Conservation (phyloP, 495 filamentous ascomycete genomes). For the Penicillium riverlandense region DNA sequence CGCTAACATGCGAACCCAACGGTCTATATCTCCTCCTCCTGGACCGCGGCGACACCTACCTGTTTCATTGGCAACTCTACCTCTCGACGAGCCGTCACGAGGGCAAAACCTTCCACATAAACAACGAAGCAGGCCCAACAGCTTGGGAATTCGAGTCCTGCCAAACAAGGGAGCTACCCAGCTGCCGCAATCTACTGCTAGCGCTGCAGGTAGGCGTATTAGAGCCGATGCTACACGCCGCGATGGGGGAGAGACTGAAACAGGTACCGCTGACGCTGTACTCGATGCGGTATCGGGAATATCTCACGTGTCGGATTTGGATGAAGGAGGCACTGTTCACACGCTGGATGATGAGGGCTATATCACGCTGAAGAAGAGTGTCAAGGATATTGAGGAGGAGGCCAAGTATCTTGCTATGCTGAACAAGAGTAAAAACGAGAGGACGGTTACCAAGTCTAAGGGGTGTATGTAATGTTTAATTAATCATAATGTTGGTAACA, state of each 20-base stretch:
- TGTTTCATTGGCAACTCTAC: slow-evolving; percentile 19
- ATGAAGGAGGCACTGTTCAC: slow-evolving; percentile 18
- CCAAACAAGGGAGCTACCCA: slow-evolving; percentile 1
- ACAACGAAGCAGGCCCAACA: slow-evolving; percentile 5
- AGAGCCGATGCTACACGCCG: slow-evolving; percentile 12
- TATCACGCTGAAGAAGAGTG: slow-evolving; percentile 7
- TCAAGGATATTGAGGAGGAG: slow-evolving; percentile 14
- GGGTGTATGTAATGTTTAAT: background rate
- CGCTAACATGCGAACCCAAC: slow-evolving; percentile 4
- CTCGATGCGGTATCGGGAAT: slow-evolving; percentile 14
- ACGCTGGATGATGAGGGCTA: slow-evolving; percentile 21
- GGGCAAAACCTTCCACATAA: slow-evolving; percentile 10
- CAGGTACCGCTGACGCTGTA: slow-evolving; percentile 7
- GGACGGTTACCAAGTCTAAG: slow-evolving; percentile 2
- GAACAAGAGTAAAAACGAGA: slow-evolving; percentile 7
- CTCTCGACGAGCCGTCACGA: slow-evolving; percentile 8
- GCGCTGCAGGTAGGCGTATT: slow-evolving; percentile 15
- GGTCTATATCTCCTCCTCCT: slow-evolving; percentile 12
- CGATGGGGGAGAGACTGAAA: slow-evolving; percentile 9
- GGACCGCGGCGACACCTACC: slow-evolving; percentile 10
- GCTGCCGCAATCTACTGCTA: slow-evolving; percentile 2
- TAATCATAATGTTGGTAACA: no score
- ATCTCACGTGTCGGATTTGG: slow-evolving; percentile 17
- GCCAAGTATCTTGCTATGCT: slow-evolving; percentile 10
- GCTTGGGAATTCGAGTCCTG: slow-evolving; percentile 11